Evolutionary conservation across 768 basidiomycete species (phyloP), one percentile per base, ranked within the genome.

Genomic region (Amyloporia xantha): DNA sequence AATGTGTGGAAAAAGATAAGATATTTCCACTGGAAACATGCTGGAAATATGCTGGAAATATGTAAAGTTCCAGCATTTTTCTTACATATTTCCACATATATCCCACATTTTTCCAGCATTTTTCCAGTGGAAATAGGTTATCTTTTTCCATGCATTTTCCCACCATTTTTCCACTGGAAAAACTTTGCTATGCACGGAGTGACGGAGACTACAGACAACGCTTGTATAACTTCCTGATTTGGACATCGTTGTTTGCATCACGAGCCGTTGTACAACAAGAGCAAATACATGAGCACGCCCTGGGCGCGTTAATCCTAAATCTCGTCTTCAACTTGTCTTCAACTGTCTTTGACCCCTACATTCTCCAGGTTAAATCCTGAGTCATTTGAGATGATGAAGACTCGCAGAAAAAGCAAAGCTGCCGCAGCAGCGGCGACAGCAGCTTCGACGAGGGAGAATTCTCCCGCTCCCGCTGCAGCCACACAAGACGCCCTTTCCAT

Each of bases 341-440:
- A 15, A 33, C 30, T 33, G 9, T n/a, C 33, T 33, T 20, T 48
- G 37, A 53, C 46, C 47, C 36, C 54, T 42, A 42, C 48, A 53
- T 47, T 41, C 47, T 30, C 28, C 44, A 21, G 44, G 35, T 19
- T 30, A 43, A 11, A 13, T 48, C 51, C 53, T 49, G 40, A 6
- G n/a, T n/a, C 2, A 27, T 17, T 35, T 28, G 21, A 19, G 28
- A 70, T 69, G 66, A 71, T 71, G 51, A 71, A 64, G 54, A 87
- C 85, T 5, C 77, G 85, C 51, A 70, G 81, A 62, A 79, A 81
- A 70, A 77, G 75, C 50, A 85, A 80, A 58, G 73, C 72, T 1
- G 72, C 71, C 0, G 66, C 68, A 1, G 54, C 59, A 1, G 59
- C 48, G 4, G 56, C 51, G 19, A 52, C 58, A 1, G 63, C 63